A percentile compares a stretch with the other conserved stretches of the same genome.
These are phyloP conservation scores for Psilocybe cyanescens DNA, from an alignment of 768 basidiomycete genomes.

Conservation along the genomic window DNA sequence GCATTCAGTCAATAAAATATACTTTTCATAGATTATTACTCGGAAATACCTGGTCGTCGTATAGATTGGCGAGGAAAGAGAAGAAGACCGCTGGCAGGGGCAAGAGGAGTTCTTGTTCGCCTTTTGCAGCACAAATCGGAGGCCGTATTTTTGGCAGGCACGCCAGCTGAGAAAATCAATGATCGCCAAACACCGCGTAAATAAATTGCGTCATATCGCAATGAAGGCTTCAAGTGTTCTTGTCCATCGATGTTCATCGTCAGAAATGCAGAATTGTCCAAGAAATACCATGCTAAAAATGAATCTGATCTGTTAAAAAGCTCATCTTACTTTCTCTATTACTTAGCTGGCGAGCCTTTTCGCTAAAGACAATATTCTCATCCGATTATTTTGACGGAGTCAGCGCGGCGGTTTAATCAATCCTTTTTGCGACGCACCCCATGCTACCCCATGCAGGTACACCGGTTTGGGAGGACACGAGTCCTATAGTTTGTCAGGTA, in stretches of 20 bases:
- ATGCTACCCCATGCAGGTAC: neutral
- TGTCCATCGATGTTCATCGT: too few species aligned
- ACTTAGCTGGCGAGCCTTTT: too few species aligned
- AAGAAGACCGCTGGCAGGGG: neutral
- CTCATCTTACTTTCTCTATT: too few species aligned
- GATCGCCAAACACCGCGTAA: constrained; percentile 3
- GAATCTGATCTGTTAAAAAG: too few species aligned
- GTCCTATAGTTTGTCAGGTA: neutral
- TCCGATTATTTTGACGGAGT: too few species aligned
- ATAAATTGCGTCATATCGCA: constrained; percentile 1
- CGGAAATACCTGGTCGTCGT: neutral
- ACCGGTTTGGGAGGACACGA: neutral
- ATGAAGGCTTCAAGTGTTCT: too few species aligned
- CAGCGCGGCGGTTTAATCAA: neutral
- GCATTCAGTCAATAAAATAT: neutral
- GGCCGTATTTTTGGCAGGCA: neutral
- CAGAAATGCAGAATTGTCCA: too few species aligned
- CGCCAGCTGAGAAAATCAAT: neutral
- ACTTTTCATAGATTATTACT: neutral
- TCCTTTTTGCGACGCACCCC: neutral
- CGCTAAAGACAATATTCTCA: too few species aligned
- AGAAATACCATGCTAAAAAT: too few species aligned
- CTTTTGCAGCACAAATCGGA: neutral
- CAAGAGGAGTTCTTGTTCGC: neutral
- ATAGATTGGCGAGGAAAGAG: neutral